These are phyloP conservation scores for Monosporascus sp. DNA, from an alignment of 2,329 filamentous ascomycete species.

Conservation along the genomic window DNA sequence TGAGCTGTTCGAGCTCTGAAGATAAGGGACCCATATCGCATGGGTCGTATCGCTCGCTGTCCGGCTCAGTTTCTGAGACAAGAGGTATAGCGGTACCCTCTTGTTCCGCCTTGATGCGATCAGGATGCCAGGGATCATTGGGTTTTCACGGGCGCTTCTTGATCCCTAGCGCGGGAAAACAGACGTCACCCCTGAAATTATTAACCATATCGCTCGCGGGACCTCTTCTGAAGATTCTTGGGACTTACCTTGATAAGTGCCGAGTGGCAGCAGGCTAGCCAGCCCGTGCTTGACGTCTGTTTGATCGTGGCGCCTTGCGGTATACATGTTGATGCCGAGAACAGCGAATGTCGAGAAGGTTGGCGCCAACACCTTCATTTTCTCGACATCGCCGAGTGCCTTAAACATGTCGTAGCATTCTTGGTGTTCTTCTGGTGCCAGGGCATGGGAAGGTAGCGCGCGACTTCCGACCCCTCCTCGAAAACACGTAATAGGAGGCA, in stretches of 20 bases:
- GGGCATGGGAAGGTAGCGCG: background rate
- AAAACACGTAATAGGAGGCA: background rate
- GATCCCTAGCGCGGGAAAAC: constrained; percentile 4
- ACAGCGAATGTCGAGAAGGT: constrained; percentile 1
- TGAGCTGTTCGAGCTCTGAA: background rate
- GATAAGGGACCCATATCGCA: background rate
- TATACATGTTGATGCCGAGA: constrained; percentile 3
- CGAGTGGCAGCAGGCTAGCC: constrained; percentile 3
- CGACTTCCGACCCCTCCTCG: constrained; percentile 4
- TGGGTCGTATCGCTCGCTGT: background rate
- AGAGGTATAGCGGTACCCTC: background rate
- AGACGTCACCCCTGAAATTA: constrained; percentile 4
- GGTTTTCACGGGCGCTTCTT: constrained; percentile 2
- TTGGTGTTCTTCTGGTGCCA: constrained; percentile 3
- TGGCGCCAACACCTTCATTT: constrained; percentile 1
- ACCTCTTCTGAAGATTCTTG: too few species aligned
- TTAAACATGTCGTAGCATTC: constrained; percentile 2
- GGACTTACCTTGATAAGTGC: constrained; percentile 4
- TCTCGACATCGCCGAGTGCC: background rate
- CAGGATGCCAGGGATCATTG: constrained; percentile 4
- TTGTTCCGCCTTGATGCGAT: background rate
- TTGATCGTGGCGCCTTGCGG: constrained; percentile 1
- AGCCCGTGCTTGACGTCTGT: constrained; percentile 8
- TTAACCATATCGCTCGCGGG: background rate
- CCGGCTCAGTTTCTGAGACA: background rate